phyloP scores from a whole-genome alignment of 257 asterid species.

The Rauvolfia tetraphylla region DNA sequence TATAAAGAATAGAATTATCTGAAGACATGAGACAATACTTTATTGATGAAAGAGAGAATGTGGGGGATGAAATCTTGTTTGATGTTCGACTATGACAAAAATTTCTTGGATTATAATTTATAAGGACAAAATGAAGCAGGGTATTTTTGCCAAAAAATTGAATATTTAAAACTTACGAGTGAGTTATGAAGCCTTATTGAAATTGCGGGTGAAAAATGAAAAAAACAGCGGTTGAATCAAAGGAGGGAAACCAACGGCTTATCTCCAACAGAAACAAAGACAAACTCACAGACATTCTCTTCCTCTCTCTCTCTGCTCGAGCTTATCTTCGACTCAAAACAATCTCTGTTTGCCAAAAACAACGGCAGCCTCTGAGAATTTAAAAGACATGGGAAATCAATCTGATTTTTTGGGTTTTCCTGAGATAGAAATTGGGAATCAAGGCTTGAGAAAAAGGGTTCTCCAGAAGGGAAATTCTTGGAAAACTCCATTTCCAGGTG shows the following conservation, averaged over 20 bases:
- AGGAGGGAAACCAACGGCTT: slow-evolving; percentile 27
- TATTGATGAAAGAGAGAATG: too few species aligned
- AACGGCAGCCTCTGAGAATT: slow-evolving; percentile 14
- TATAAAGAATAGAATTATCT: too few species aligned
- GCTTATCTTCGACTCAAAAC: slow-evolving; percentile 20
- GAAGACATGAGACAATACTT: too few species aligned
- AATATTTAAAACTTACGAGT: too few species aligned
- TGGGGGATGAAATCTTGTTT: too few species aligned
- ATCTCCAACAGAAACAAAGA: slow-evolving; percentile 9
- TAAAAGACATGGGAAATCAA: slow-evolving; percentile 10
- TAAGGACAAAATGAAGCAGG: too few species aligned
- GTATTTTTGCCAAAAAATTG: too few species aligned
- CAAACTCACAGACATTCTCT: neutral
- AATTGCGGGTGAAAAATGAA: neutral
- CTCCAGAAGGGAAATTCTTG: slow-evolving; percentile 45
- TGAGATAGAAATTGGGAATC: slow-evolving; percentile 27
- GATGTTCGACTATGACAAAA: too few species aligned
- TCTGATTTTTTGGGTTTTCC: slow-evolving; percentile 8
- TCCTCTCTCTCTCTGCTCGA: neutral
- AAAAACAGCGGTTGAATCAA: neutral
- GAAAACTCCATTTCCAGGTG: slow-evolving; percentile 63
- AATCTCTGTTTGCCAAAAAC: slow-evolving; percentile 11
- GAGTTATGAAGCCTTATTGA: too few species aligned
- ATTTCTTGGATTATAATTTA: too few species aligned
- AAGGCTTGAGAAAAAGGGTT: slow-evolving; percentile 41